Evolutionary conservation across 1,139 yeast species (phyloP).

Genomic region (Hyphopichia pseudoburtonii): DNA sequence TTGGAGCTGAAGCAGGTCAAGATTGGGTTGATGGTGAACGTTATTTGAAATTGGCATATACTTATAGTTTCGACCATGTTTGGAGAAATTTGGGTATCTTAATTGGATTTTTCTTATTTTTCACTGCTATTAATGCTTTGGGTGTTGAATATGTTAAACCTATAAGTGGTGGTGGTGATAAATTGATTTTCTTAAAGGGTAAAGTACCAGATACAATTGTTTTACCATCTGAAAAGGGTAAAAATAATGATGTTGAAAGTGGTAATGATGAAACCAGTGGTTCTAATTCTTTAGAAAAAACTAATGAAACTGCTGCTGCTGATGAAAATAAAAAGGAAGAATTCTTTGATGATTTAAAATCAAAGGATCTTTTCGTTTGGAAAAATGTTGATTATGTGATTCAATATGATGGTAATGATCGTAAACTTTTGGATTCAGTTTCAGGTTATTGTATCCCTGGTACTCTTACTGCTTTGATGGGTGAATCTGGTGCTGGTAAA

Average conservation of each 20-base stretch:
- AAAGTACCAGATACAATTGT: constrained; percentile 19
- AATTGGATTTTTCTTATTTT: constrained; percentile 54
- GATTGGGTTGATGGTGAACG: constrained; percentile 50
- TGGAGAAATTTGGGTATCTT: constrained; percentile 87
- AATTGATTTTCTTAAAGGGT: constrained; percentile 57
- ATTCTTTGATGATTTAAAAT: background rate
- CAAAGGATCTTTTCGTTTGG: constrained; percentile 37
- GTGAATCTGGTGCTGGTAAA: constrained; percentile 37
- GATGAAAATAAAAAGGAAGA: background rate
- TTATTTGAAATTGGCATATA: constrained; percentile 44
- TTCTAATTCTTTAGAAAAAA: constrained; percentile 7
- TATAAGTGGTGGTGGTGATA: constrained; percentile 81
- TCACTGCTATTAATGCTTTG: constrained; percentile 53
- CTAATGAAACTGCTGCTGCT: background rate
- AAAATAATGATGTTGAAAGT: constrained; percentile 7
- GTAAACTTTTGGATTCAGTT: constrained; percentile 31
- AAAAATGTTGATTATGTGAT: constrained; percentile 48
- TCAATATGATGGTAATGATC: constrained; percentile 53
- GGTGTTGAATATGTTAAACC: constrained; percentile 69
- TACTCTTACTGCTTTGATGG: constrained; percentile 29
- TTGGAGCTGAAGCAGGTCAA: constrained; percentile 58
- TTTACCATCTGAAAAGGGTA: constrained; percentile 16
- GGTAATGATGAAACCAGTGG: constrained; percentile 4
- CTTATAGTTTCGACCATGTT: constrained; percentile 51
- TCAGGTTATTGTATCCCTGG: constrained; percentile 34